phyloP scores from a whole-genome alignment of 1,284 basidiomycete genomes.

The Apiotrichum sp. region DNA sequence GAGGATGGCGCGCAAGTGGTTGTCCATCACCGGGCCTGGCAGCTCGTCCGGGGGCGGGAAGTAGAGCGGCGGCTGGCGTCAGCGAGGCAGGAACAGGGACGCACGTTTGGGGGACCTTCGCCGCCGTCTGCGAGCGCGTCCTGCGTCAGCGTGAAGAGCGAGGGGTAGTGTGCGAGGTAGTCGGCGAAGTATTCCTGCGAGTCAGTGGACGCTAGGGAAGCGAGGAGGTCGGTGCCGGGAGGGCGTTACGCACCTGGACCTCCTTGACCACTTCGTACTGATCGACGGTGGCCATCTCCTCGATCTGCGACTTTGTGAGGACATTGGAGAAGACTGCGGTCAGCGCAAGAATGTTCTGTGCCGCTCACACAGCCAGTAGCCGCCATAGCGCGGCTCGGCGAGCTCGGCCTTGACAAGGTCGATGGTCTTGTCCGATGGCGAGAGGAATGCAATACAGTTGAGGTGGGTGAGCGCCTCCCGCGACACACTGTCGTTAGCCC shows the following conservation, averaged over 20 bases:
- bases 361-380: slow-evolving; percentile 94
- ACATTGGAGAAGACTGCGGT: slow-evolving; percentile 86
- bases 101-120: slow-evolving; percentile 45
- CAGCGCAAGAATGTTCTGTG: not conserved
- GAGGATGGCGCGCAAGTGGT: slow-evolving; percentile 73
- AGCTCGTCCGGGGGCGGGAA: slow-evolving; percentile 55
- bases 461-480: slow-evolving; percentile 89
- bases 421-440: slow-evolving; percentile 72
- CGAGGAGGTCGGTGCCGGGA: no score
- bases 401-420: slow-evolving; percentile 78
- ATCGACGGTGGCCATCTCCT: slow-evolving; percentile 87
- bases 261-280: slow-evolving; percentile 95
- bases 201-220: slow-evolving; percentile 3
- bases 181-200: slow-evolving; percentile 89
- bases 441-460: slow-evolving; percentile 91
- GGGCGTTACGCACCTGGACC: slow-evolving; percentile 65
- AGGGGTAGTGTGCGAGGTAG: slow-evolving; percentile 79
- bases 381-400: slow-evolving; percentile 83
- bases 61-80: slow-evolving; percentile 41
- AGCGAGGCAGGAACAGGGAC: not conserved
- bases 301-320: slow-evolving; percentile 82
- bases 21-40: slow-evolving; percentile 62
- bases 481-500: slow-evolving; percentile 49
- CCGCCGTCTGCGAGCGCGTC: slow-evolving; percentile 44
- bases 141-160: slow-evolving; percentile 82